These are phyloP conservation scores for Alternaria triticina DNA, from an alignment of 2,329 filamentous ascomycete genomes.

Conservation along the genomic window DNA sequence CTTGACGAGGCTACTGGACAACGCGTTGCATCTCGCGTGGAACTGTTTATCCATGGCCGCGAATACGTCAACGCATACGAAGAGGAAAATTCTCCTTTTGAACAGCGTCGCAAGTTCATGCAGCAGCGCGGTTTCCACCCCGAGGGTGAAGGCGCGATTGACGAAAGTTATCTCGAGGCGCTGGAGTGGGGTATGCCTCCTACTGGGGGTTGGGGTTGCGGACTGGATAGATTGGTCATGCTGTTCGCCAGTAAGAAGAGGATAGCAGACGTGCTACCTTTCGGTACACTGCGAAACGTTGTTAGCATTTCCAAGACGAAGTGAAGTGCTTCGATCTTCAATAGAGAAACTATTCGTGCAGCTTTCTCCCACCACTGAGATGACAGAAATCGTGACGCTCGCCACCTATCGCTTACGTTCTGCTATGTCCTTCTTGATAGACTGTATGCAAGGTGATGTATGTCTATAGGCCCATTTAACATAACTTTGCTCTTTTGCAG, in stretches of 20 bases:
- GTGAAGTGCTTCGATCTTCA: slow-evolving; percentile 1
- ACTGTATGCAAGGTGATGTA: background rate
- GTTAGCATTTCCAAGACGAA: slow-evolving; percentile 47
- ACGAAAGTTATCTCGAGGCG: slow-evolving; percentile 84
- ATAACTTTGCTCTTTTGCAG: background rate
- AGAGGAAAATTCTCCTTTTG: slow-evolving; percentile 92
- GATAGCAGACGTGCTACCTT: slow-evolving; percentile 86
- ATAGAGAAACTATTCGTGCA: background rate
- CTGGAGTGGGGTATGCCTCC: slow-evolving; percentile 91
- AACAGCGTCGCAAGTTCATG: slow-evolving; percentile 83
- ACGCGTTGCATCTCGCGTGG: slow-evolving; percentile 78
- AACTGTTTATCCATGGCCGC: slow-evolving; percentile 79
- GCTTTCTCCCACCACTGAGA: background rate
- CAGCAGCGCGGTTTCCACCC: slow-evolving; percentile 57
- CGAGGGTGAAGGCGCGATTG: slow-evolving; percentile 56
- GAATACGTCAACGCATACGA: slow-evolving; percentile 98
- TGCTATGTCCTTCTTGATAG: background rate
- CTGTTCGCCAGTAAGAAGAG: slow-evolving; percentile 78
- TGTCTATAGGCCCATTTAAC: background rate
- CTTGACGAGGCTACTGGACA: slow-evolving; percentile 70
- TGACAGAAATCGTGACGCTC: background rate
- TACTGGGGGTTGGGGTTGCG: slow-evolving; percentile 96
- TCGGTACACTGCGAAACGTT: slow-evolving; percentile 78
- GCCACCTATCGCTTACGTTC: background rate
- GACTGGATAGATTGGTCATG: slow-evolving; percentile 91